Percentiles rank a stretch among this genome's conserved stretches.
Evolutionary conservation across 345 rosid genomes (phyloP).

Genomic region (Bruguiera gymnorhiza): DNA sequence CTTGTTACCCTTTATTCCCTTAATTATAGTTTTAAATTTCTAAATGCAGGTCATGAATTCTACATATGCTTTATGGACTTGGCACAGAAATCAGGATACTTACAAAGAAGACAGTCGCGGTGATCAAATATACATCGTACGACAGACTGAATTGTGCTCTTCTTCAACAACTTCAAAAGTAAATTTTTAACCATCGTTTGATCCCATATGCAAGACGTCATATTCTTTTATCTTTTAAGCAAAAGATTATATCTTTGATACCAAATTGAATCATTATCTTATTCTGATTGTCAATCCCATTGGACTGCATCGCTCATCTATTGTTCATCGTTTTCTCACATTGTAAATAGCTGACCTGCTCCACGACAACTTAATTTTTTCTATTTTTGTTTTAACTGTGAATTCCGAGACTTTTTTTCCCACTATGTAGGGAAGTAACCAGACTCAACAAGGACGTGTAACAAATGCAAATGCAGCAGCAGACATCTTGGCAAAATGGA

Average conservation of each 20-base stretch:
- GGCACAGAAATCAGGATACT: conserved; percentile 82
- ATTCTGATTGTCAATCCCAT: too few species aligned
- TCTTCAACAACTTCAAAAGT: conserved; percentile 11
- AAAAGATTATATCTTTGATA: too few species aligned
- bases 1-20: not conserved
- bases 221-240: too few species aligned
- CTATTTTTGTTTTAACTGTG: too few species aligned
- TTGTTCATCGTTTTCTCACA: too few species aligned
- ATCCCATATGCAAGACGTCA: not conserved
- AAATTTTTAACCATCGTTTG: not conserved
- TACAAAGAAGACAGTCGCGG: conserved; percentile 51
- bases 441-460: conserved; percentile 11
- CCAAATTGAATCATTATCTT: too few species aligned
- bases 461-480: conserved; percentile 8
- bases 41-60: conserved; percentile 59
- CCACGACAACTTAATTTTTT: too few species aligned
- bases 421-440: conserved; percentile 13
- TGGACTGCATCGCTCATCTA: too few species aligned
- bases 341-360: too few species aligned
- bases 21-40: not conserved
- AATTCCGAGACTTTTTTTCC: too few species aligned
- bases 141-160: conserved; percentile 55
- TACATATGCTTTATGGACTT: conserved; percentile 77
- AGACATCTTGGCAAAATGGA: conserved; percentile 12
- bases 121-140: conserved; percentile 72